These are phyloP conservation scores for Fusarium guadeloupense DNA, from an alignment of 2,329 filamentous ascomycete species.

Conservation along the genomic window DNA sequence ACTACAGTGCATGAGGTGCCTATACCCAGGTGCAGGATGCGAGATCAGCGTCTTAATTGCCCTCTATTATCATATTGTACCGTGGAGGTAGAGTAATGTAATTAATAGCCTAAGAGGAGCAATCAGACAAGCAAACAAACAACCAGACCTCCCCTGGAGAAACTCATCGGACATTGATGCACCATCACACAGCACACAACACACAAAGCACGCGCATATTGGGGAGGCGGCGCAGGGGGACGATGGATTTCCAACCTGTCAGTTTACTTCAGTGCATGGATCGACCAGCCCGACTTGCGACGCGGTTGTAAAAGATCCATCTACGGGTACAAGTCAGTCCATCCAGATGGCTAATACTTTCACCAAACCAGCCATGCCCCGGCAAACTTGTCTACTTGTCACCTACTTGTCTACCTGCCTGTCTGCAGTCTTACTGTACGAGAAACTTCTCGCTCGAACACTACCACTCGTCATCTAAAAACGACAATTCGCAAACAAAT, in stretches of 20 bases:
- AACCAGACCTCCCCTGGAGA: conserved; percentile 9
- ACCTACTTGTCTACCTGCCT: no score
- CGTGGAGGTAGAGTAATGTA: conserved; percentile 10
- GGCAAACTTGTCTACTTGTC: no score
- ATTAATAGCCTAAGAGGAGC: conserved; percentile 17
- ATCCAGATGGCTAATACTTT: conserved; percentile 8
- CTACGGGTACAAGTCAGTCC: conserved; percentile 11
- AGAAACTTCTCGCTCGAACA: neutral
- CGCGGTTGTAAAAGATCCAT: conserved; percentile 21
- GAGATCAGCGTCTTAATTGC: conserved; percentile 36
- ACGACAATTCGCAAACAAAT: conserved; percentile 2
- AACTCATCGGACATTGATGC: conserved; percentile 22
- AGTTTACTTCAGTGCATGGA: conserved; percentile 35
- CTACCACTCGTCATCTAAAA: neutral
- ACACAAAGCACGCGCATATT: conserved; percentile 12
- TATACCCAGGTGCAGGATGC: conserved; percentile 23
- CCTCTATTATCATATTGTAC: conserved; percentile 9
- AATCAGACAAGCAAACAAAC: conserved; percentile 9
- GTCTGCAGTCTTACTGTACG: neutral
- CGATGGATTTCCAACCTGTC: conserved; percentile 18
- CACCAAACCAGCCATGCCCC: neutral
- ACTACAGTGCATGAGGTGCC: conserved; percentile 22
- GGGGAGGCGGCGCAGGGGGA: conserved; percentile 9
- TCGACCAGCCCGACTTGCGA: conserved; percentile 29
- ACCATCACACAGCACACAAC: conserved; percentile 10